Conservation (phyloP, 2,329 filamentous ascomycete genomes). For the Davidsoniella virescens region DNA sequence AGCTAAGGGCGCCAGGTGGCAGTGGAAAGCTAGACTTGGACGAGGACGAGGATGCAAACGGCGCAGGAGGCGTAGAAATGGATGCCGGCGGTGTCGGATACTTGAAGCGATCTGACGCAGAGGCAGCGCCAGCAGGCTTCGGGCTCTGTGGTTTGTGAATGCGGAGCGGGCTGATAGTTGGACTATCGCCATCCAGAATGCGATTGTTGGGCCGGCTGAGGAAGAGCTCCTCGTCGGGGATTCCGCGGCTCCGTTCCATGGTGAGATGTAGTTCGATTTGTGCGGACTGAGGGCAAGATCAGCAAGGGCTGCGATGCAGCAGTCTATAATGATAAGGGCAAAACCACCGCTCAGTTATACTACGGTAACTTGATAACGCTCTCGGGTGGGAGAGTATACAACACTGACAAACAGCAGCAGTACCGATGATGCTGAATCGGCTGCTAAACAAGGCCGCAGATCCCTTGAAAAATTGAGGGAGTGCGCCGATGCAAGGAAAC, state of each 20-base stretch:
- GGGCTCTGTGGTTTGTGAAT: conserved; percentile 67
- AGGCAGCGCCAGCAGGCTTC: conserved; percentile 23
- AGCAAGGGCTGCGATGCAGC: background rate
- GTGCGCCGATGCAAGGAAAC: too few species aligned
- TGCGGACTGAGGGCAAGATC: too few species aligned
- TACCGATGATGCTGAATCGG: too few species aligned
- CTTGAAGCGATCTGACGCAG: conserved; percentile 26
- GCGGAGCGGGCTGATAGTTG: conserved; percentile 66
- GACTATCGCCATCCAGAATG: conserved; percentile 43
- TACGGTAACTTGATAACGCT: background rate
- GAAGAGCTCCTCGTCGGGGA: conserved; percentile 72
- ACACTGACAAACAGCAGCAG: background rate
- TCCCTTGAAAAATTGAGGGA: too few species aligned
- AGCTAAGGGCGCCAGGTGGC: conserved; percentile 54
- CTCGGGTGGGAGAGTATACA: background rate
- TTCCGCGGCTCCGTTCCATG: conserved; percentile 42
- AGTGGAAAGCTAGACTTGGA: conserved; percentile 44
- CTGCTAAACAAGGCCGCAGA: too few species aligned
- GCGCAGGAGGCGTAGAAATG: conserved; percentile 22
- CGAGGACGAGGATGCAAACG: conserved; percentile 20
- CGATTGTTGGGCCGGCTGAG: conserved; percentile 38
- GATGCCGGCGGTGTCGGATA: conserved; percentile 32
- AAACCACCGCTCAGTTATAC: background rate
- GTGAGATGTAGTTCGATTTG: background rate
- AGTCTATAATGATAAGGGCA: background rate